Evolutionary conservation across 306 rosid species (phyloP).

Genomic region (Carpinus viminea): DNA sequence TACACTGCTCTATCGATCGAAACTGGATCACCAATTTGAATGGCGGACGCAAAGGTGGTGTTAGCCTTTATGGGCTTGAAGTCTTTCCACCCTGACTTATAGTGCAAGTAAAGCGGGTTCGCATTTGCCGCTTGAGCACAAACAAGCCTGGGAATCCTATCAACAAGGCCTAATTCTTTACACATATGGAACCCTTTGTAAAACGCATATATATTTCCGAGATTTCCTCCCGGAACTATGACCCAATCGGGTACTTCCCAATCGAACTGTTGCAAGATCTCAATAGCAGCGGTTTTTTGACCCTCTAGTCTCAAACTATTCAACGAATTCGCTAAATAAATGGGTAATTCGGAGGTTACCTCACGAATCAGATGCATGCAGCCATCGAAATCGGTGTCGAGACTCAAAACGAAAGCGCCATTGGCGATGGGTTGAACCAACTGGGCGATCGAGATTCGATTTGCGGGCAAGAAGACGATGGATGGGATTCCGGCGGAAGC

Average conservation of each 20-base stretch:
- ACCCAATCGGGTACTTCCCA: conserved; percentile 95
- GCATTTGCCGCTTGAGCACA: conserved; percentile 94
- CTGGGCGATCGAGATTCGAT: conserved; percentile 70
- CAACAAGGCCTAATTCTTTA: conserved; percentile 74
- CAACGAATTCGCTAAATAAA: conserved; percentile 68
- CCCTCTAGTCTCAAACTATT: conserved; percentile 83
- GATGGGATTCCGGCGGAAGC: conserved; percentile 77
- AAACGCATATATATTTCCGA: conserved; percentile 84
- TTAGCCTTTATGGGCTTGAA: conserved; percentile 59
- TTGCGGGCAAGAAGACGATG: conserved; percentile 69
- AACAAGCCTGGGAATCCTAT: conserved; percentile 81
- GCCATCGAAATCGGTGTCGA: conserved; percentile 86
- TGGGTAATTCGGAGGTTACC: conserved; percentile 70
- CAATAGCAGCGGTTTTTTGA: conserved; percentile 81
- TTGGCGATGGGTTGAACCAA: conserved; percentile 85
- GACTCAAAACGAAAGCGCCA: conserved; percentile 75
- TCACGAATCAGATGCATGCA: conserved; percentile 80
- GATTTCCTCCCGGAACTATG: conserved; percentile 75
- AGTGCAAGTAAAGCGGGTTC: conserved; percentile 64
- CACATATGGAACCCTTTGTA: conserved; percentile 86
- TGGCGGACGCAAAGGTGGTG: conserved; percentile 77
- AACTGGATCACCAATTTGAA: conserved; percentile 89
- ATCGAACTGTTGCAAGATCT: conserved; percentile 85
- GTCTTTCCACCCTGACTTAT: conserved; percentile 74
- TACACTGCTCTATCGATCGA: conserved; percentile 80